phyloP scores from a whole-genome alignment of 2,329 filamentous ascomycete genomes.

The Canariomyces notabilis region DNA sequence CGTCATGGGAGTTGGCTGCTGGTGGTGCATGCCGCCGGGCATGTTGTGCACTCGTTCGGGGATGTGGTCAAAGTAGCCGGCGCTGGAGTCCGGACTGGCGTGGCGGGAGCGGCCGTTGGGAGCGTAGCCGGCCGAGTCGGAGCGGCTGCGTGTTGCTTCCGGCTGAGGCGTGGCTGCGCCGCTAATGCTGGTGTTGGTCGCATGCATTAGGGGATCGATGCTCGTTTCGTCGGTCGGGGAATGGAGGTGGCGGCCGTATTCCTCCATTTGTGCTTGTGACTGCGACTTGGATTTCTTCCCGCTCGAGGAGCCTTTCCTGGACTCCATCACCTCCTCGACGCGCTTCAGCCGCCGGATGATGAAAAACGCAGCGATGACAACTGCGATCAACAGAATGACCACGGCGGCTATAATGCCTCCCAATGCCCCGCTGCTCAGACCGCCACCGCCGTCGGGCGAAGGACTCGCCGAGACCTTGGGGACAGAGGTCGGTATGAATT shows the following conservation, averaged over 20 bases:
- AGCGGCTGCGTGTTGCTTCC: constrained; percentile 12
- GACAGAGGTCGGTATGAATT: constrained; percentile 41
- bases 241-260: constrained; percentile 30
- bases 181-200: constrained; percentile 12
- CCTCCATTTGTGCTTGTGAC: constrained; percentile 33
- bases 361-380: constrained; percentile 43
- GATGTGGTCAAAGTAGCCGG: constrained; percentile 25
- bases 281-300: constrained; percentile 29
- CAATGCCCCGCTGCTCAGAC: constrained; percentile 28
- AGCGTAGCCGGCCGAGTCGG: constrained; percentile 18
- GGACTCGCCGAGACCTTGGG: constrained; percentile 36
- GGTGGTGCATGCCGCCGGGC: constrained; percentile 12
- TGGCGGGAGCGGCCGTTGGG: constrained; percentile 21
- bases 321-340: constrained; percentile 38
- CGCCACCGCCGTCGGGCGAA: constrained; percentile 24
- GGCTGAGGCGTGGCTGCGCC: constrained; percentile 13
- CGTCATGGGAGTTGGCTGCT: constrained; percentile 16
- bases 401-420: constrained; percentile 52
- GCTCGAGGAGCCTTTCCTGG: constrained; percentile 32
- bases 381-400: constrained; percentile 42
- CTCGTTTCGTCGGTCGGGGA: constrained; percentile 41
- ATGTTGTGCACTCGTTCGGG: constrained; percentile 14
- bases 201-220: constrained; percentile 37
- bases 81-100: constrained; percentile 27
- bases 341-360: constrained; percentile 47